phyloP scores from a whole-genome alignment of 805 yeast genomes.

The Ogataea nonfermentans region DNA sequence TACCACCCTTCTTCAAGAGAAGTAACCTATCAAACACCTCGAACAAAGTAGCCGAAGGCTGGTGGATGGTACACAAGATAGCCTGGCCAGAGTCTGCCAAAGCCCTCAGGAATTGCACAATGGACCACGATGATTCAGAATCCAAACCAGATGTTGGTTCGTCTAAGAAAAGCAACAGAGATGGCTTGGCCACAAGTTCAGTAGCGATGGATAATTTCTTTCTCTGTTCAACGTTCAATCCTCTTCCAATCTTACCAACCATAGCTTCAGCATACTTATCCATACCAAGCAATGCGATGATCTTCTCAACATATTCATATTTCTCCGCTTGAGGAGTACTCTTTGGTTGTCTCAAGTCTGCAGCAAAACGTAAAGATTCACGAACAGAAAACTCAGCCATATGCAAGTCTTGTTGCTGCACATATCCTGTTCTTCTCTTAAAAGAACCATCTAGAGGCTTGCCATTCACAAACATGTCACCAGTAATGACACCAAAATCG shows the following conservation, averaged over 20 bases:
- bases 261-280: constrained; percentile 52
- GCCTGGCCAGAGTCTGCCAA: constrained; percentile 54
- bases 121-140: constrained; percentile 59
- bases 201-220: constrained; percentile 55
- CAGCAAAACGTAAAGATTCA: constrained; percentile 49
- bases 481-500: constrained; percentile 52
- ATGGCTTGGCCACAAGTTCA: constrained; percentile 58
- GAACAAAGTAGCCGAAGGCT: constrained; percentile 47
- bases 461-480: constrained; percentile 57
- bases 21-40: constrained; percentile 43
- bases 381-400: constrained; percentile 49
- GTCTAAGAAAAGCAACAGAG: constrained; percentile 51
- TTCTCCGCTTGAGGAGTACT: constrained; percentile 42
- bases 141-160: constrained; percentile 64
- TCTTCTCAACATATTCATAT: constrained; percentile 41
- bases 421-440: constrained; percentile 54
- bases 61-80: constrained; percentile 56
- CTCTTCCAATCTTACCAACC: constrained; percentile 45
- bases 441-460: constrained; percentile 46
- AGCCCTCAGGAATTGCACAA: constrained; percentile 48
- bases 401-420: constrained; percentile 56
- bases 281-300: constrained; percentile 41
- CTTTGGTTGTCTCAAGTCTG: constrained; percentile 45
- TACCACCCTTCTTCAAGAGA: constrained; percentile 50
- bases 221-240: constrained; percentile 54